Base-by-base conservation (phyloP, 257 asterid species). In the Solanum virginianum region DNA sequence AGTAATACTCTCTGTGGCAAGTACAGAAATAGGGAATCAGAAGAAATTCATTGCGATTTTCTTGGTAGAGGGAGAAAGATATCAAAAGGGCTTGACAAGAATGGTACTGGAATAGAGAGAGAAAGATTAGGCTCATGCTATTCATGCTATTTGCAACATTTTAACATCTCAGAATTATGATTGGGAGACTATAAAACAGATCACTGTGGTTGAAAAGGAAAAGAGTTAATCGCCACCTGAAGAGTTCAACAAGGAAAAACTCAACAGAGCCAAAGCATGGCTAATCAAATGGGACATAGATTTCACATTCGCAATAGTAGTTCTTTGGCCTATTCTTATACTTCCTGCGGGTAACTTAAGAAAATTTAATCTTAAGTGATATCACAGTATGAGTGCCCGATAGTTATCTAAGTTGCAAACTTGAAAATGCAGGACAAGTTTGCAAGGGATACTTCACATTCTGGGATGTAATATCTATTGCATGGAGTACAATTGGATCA, bases 401-500 rank as follows among this genome's bases (percentile, higher is more conserved):
- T 0, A 17, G 51, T 51, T 5, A 77, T 51, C 59, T 9, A 29
- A 39, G 26, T 49, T 0, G 24, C 63, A 51, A 77, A 77, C 17
- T 9, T 51, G 10, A 57, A 59, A 63, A 29, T 91, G 93, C 89
- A 95, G 99, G 97, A 66, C 91, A 92, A 87, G 94, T 94, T 90
- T 92, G 84, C 88, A 87, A 87, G 86, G 99, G 96, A 43, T 94
- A 94, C 92, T 95, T 95, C 94, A 94, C 94, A 87, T 90, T 95
- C 87, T 95, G 99, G 99, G 97, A 95, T 59, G 93, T 90, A 69
- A 88, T 95, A 84, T 94, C 97, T 26, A 92, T 95, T 51, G 97
- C 89, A 45, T 95, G 98, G 99, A 98, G 98, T 17, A 95, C 98
- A 5, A 71, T 94, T 10, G 98, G 84, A 79, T 95, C 98, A 9